phyloP scores from a whole-genome alignment of 169 alveolate species.

The Plasmodium berghei region DNA sequence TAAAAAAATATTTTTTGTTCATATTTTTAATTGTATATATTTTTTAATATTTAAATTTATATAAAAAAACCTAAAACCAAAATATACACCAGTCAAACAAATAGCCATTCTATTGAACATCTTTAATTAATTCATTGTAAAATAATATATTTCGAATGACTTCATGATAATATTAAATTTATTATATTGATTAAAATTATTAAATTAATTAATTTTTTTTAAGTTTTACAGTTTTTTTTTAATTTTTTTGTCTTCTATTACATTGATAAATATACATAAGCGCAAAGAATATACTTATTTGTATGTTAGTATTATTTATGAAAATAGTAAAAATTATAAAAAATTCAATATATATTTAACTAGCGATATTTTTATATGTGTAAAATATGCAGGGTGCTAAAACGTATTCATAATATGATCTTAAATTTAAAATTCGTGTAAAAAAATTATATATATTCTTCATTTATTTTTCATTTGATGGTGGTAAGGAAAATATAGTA shows the following conservation, averaged over 20 bases:
- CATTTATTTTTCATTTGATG: slow-evolving; percentile 71
- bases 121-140: no score
- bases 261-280: not conserved
- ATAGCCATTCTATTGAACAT: no score
- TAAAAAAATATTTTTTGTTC: no score
- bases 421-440: slow-evolving; percentile 33
- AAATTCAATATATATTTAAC: slow-evolving; percentile 12
- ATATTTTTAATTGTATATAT: no score
- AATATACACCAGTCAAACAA: no score
- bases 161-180: no score
- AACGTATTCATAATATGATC: not conserved
- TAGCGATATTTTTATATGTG: slow-evolving; percentile 5
- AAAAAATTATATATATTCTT: not conserved
- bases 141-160: no score
- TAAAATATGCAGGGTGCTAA: slow-evolving; percentile 3
- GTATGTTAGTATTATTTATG: no score
- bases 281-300: no score
- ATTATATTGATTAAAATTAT: not conserved
- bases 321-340: slow-evolving; percentile 12
- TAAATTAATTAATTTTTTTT: not conserved
- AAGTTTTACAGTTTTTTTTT: not conserved
- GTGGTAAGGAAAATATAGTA: slow-evolving; percentile 90
- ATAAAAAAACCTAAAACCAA: no score
- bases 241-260: not conserved
- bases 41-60: no score